A percentile compares a stretch with the other conserved stretches of the same genome.
Evolutionary conservation across 495 filamentous ascomycete species (phyloP).

Genomic region (Neurospora sp.): DNA sequence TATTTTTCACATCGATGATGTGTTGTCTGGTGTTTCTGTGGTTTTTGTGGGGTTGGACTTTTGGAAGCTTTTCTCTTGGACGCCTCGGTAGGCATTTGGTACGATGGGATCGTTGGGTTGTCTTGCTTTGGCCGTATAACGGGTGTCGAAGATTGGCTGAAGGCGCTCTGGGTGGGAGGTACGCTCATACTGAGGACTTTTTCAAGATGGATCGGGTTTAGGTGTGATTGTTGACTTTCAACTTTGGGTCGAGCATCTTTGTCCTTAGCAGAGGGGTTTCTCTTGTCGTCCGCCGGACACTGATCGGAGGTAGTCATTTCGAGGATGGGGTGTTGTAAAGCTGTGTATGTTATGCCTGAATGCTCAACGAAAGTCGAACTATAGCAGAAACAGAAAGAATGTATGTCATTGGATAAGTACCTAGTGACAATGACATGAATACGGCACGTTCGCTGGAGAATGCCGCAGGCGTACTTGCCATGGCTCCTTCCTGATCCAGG

Average conservation of each 20-base stretch:
- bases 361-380: neutral
- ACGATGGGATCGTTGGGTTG: neutral
- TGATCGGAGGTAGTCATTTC: neutral
- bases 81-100: neutral
- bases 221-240: neutral
- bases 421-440: neutral
- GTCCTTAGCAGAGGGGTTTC: neutral
- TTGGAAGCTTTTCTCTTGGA: neutral
- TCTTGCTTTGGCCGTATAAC: neutral
- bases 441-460: neutral
- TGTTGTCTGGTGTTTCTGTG: neutral
- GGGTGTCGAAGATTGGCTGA: neutral
- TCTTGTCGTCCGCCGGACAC: neutral
- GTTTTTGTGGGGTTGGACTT: neutral
- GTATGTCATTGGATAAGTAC: neutral
- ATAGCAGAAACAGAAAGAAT: neutral
- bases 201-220: neutral
- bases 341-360: neutral
- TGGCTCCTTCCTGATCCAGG: neutral
- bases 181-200: neutral
- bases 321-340: neutral
- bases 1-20: neutral
- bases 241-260: neutral
- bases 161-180: neutral
- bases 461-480: neutral